Base-by-base conservation (phyloP, 164 flowering plant genomes). In the Stephania cephalantha region DNA sequence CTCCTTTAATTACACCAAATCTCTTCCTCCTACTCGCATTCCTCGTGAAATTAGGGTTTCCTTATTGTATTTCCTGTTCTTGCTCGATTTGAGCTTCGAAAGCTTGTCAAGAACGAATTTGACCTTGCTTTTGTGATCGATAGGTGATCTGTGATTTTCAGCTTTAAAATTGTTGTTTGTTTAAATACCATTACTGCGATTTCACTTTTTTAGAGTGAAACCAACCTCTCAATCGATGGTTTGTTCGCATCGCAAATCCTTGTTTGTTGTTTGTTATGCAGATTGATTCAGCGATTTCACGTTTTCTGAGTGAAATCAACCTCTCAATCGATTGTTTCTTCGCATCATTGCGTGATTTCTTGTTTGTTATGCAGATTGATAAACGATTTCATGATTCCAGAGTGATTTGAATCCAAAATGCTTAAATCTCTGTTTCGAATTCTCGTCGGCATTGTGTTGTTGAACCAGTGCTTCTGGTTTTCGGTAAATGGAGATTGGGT, bases 401-500 rank as follows among this genome's bases (percentile, higher is more conserved):
- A 35, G 42, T 35, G 42, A 35, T 35, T 35, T 35, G 42, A 35
- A 4, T 35, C 2, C 42, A 35, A 78, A 69, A 78, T 81, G 83
- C 48, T 22, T 69, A 63, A 74, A 53, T 55, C 46, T 66, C 18
- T 75, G 11, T 17, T 58, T 9, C 20, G 25, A 22, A n/a, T 61
- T 4, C 18, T 61, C 20, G 9, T 18, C 66, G 66, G 68, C 11
- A 3, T 75, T 31, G 46, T 78, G 63, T 71, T 50, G 48, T 58
- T 74, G 9, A 45, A 48, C 9, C 67, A 71, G 76, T 53, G 31
- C 72, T 45, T 31, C 35, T 73, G 10, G 31, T 74, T 46, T 2
- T 35, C 42, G 42, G 58, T 45, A 3, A 85, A 77, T 11, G 76
- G 61, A 18, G 84, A 77, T 22, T 78, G 71, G 74, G 77, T 77